A percentile compares a stretch with the other conserved stretches of the same genome.
These are phyloP conservation scores for Kwoniella dendrophila DNA, from an alignment of 768 basidiomycete genomes.

Conservation along the genomic window DNA sequence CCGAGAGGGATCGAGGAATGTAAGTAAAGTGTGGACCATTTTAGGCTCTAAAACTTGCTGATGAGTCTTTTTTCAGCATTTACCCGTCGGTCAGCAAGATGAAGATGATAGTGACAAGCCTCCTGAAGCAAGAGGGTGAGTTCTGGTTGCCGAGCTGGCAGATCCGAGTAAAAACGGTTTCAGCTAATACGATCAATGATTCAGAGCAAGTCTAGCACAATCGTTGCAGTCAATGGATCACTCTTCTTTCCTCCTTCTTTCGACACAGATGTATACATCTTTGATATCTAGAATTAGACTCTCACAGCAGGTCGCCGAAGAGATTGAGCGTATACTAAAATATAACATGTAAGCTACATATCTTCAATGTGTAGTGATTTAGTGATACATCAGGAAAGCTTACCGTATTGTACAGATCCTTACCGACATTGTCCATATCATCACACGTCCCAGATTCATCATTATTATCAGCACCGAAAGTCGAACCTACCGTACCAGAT, in stretches of 20 bases:
- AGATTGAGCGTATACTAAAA: slow-evolving; percentile 57
- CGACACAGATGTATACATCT: slow-evolving; percentile 65
- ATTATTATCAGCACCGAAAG: slow-evolving; percentile 3
- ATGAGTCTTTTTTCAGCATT: slow-evolving; percentile 59
- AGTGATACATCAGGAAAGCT: too few species aligned
- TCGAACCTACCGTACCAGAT: slow-evolving; percentile 58
- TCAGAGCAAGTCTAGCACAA: slow-evolving; percentile 59
- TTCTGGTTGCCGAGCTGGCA: neutral
- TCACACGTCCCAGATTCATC: slow-evolving; percentile 9
- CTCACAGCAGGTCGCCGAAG: slow-evolving; percentile 59
- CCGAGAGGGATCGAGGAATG: slow-evolving; percentile 47
- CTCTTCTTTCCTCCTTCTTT: slow-evolving; percentile 66
- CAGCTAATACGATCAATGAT: neutral
- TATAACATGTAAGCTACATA: slow-evolving; percentile 28
- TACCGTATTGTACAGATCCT: slow-evolving; percentile 4
- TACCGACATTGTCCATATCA: slow-evolving; percentile 17
- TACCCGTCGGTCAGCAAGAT: slow-evolving; percentile 64
- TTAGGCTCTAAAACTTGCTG: neutral
- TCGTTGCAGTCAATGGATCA: slow-evolving; percentile 71
- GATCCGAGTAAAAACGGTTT: neutral
- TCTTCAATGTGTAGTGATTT: too few species aligned
- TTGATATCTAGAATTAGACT: slow-evolving; percentile 71
- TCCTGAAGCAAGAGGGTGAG: slow-evolving; percentile 50
- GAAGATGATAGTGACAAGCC: slow-evolving; percentile 60
- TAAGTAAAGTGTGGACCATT: slow-evolving; percentile 17